Conservation (phyloP, 768 basidiomycete species). For the Phanerochaete sordida region DNA sequence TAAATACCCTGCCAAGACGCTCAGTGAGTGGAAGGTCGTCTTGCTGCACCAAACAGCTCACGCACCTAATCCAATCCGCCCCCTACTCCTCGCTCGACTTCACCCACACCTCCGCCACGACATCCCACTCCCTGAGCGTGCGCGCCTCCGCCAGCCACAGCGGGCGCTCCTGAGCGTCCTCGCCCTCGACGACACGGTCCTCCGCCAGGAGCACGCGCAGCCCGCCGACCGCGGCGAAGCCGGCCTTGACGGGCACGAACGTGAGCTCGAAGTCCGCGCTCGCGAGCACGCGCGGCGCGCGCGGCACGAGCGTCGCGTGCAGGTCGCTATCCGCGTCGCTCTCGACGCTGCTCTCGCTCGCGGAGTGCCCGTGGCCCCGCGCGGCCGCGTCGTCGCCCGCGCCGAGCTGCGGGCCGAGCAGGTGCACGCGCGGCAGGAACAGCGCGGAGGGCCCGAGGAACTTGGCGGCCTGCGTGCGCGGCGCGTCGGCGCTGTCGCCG, state of each 20-base stretch:
- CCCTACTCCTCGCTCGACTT: slow-evolving; percentile 3
- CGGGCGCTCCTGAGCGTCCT: slow-evolving; percentile 19
- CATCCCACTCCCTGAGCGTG: slow-evolving; percentile 66
- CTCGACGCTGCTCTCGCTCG: slow-evolving; percentile 20
- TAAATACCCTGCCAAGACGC: background rate
- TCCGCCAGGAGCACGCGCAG: slow-evolving; percentile 64
- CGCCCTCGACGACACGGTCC: slow-evolving; percentile 44
- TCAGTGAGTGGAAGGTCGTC: too few species aligned
- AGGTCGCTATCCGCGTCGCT: slow-evolving; percentile 19
- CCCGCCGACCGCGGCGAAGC: slow-evolving; percentile 66
- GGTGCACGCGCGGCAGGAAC: slow-evolving; percentile 23
- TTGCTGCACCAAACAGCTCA: background rate
- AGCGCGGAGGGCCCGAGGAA: slow-evolving; percentile 27
- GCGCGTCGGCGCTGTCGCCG: background rate
- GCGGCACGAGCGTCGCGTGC: slow-evolving; percentile 9
- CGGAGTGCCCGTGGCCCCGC: slow-evolving; percentile 14
- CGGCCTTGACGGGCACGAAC: slow-evolving; percentile 54
- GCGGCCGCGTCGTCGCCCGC: background rate
- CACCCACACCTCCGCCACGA: slow-evolving; percentile 72
- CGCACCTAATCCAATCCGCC: background rate
- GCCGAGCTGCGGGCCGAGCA: slow-evolving; percentile 9
- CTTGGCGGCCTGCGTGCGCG: slow-evolving; percentile 13
- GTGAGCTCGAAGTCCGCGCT: slow-evolving; percentile 61
- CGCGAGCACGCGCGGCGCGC: slow-evolving; percentile 23
- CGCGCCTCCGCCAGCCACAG: slow-evolving; percentile 32